phyloP scores from a whole-genome alignment of 495 filamentous ascomycete genomes.

The Neurospora africana region DNA sequence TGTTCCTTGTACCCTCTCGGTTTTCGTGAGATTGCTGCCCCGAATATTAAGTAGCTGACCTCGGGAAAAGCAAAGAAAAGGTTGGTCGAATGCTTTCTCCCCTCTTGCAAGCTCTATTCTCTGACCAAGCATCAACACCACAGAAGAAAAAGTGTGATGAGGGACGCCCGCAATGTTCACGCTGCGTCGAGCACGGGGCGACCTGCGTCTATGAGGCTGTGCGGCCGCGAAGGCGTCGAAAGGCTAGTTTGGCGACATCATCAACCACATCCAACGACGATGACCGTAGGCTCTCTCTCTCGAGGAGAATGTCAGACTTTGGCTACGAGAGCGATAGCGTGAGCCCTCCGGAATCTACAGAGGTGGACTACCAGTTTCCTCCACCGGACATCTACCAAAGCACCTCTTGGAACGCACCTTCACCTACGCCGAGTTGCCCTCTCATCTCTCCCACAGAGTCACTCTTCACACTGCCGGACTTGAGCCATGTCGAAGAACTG shows the following conservation, averaged over 20 bases:
- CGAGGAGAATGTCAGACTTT: slow-evolving; percentile 12
- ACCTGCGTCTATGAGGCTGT: slow-evolving; percentile 47
- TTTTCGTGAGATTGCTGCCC: not conserved
- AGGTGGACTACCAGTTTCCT: not conserved
- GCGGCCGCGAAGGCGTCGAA: slow-evolving; percentile 46
- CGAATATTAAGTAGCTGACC: slow-evolving; percentile 7
- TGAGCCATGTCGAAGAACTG: not conserved
- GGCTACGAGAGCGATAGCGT: slow-evolving; percentile 10
- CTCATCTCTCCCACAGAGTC: not conserved
- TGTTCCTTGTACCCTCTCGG: not conserved
- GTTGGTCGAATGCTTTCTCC: slow-evolving; percentile 4
- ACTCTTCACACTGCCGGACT: not conserved
- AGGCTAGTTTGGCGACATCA: slow-evolving; percentile 20
- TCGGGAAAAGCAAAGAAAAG: slow-evolving; percentile 25
- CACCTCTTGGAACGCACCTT: not conserved
- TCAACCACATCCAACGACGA: not conserved
- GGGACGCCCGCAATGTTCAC: slow-evolving; percentile 44
- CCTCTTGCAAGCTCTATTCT: not conserved
- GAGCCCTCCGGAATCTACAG: slow-evolving; percentile 3
- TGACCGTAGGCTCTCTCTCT: not conserved
- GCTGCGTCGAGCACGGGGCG: slow-evolving; percentile 43
- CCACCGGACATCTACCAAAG: not conserved
- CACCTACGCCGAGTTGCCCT: not conserved
- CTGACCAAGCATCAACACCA: not conserved
- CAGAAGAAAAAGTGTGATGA: slow-evolving; percentile 62